Base-by-base conservation (phyloP, 179 eudicot genomes). In the Silene vulgaris region DNA sequence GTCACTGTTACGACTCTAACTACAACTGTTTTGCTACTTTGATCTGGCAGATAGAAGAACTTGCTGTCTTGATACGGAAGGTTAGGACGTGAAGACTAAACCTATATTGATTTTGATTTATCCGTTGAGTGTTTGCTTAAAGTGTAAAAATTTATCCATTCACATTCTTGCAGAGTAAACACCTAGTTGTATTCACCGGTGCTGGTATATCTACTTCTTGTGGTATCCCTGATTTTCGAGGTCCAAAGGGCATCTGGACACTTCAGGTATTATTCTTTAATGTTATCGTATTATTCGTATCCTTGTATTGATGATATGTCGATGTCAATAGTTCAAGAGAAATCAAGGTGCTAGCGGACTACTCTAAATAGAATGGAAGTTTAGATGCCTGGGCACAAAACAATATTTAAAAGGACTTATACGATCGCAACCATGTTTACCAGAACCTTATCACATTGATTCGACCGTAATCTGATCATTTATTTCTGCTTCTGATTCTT, bases 201-300 rank as follows among this genome's bases (percentile, higher is more conserved):
- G 99, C 99, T 40, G 99, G 97, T 80, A 95, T 95, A 83, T 95
- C 99, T 64, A 95, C 99, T 74, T 90, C 99, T 76, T 92, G 97
- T 79, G 99, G 99, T 65, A 92, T 95, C 78, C 99, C 97, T 76
- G 99, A 95, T 77, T 95, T 95, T 83, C 95, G 99, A 66, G 99
- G 99, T 77, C 99, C 97, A 61, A 89, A 88, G 77, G 97, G 97
- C 43, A 87, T 95, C 73, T 95, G 99, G 99, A 95, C 99, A 45
- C 99, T 95, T 88, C 97, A 95, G 91, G 99, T 92, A 76, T 45
- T 32, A 43, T 74, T 54, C 19, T 45, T 8, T 9, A 43, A 28
- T 71, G 21, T 23, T 74, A 67, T 19, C 61, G 0, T 50, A 54
- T 78, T 6, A 30, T 48, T 19, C 61, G 0, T 50, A 54, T 78